Evolutionary conservation across 768 basidiomycete species (phyloP), one percentile per base, ranked within the genome.

Genomic region (Rhizopogon vesiculosus): DNA sequence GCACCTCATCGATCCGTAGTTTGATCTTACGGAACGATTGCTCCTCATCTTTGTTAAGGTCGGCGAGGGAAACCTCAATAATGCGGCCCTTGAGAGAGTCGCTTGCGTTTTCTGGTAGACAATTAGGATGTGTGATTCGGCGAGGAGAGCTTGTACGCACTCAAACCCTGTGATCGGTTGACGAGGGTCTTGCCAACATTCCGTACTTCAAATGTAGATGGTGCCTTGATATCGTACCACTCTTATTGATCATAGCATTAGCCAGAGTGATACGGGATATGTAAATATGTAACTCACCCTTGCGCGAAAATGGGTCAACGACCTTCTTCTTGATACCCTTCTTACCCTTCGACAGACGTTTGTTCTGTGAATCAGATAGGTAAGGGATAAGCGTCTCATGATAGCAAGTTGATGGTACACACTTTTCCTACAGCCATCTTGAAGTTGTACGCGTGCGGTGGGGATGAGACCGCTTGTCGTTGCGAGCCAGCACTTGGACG

Each of bases 301-400:
- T 99, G 81, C 97, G 88, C 63, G 96, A 88, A 89, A 99, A 97
- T 61, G 97, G 94, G 84, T 99, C 97, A 61, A 99, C 93, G 73
- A 97, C 94, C 87, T 98, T 97, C 82, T 98, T 99, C 93, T 99
- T 99, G 82, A 98, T 87, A 73, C 93, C 93, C 81, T 95, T 95
- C 85, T 95, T 95, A 68, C 93, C 93, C 80, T 97, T 97, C 49
- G 93, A 94, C 65, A 95, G 84, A 72, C 93, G 87, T 79, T 99
- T 99, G 81, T 98, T 98, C 92, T 98, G 63, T 13, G 48, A 42
- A 39, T 8, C 42, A 61, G 25, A 62, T 48, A 28, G 55, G 15
- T 10, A 16, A 16, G 8, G 19, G 8, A 48, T 35, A 48, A 19
- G 5, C 5, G 19, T 38, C 15, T 49, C 19, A 15, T 38, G 38